Conservation (phyloP, 352 stramenopile genomes). For the Globisporangium apiculatum region DNA sequence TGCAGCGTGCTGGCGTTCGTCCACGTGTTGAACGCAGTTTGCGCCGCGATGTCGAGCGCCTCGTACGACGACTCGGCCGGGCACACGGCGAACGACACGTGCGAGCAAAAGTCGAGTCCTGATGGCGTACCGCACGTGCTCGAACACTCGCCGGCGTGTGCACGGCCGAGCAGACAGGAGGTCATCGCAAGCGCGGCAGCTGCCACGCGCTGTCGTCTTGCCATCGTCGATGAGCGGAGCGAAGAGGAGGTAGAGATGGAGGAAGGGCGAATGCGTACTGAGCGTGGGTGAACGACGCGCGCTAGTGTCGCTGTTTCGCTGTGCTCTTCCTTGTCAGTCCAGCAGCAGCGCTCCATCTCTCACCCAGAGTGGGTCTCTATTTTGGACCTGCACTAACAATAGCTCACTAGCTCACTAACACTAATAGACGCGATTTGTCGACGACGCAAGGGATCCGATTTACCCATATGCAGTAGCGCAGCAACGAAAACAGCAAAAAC, state of each 20-base stretch:
- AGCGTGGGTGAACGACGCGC: background rate
- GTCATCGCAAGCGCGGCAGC: background rate
- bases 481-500: no score
- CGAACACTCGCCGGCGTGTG: conserved; percentile 30
- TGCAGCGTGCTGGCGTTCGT: conserved; percentile 35
- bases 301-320: no score
- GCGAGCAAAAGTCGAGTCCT: conserved; percentile 65
- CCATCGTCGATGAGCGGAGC: background rate
- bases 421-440: no score
- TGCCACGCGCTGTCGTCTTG: conserved; percentile 1
- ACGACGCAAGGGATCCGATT: no score
- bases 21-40: conserved; percentile 36
- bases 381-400: no score
- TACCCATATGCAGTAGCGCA: no score
- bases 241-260: background rate
- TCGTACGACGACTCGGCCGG: conserved; percentile 48
- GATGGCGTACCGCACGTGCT: conserved; percentile 73
- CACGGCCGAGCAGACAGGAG: background rate
- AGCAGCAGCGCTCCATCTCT: no score
- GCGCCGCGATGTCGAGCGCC: conserved; percentile 41
- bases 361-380: no score
- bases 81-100: conserved; percentile 73
- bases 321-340: no score
- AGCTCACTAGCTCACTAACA: no score
- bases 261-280: background rate